These are phyloP conservation scores for Pythium periplocum DNA, from an alignment of 352 stramenopile genomes.

Conservation along the genomic window DNA sequence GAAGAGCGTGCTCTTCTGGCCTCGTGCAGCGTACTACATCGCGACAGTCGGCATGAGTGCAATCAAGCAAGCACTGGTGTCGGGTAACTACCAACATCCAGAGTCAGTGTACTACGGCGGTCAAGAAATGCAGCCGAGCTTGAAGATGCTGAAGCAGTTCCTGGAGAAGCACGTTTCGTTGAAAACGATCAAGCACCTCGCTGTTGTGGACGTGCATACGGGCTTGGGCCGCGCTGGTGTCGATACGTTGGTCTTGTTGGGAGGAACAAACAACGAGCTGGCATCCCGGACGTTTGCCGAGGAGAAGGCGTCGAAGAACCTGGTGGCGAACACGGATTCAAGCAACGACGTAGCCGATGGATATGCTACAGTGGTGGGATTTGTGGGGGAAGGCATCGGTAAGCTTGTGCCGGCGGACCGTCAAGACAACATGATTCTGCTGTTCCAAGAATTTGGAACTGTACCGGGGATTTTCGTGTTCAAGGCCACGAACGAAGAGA, in stretches of 20 bases:
- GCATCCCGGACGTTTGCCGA: not conserved
- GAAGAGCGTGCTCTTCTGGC: slow-evolving; percentile 2
- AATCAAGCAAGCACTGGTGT: slow-evolving; percentile 78
- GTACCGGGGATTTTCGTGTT: slow-evolving; percentile 7
- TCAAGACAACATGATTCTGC: not conserved
- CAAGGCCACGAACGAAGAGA: slow-evolving; percentile 11
- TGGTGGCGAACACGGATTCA: not conserved
- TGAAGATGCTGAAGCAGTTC: slow-evolving; percentile 57
- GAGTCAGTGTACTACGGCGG: slow-evolving; percentile 87
- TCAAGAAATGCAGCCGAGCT: slow-evolving; percentile 58
- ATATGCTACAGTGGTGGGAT: not conserved
- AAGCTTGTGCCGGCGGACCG: not conserved
- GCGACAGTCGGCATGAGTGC: slow-evolving; percentile 8
- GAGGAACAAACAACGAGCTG: not conserved
- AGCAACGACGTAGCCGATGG: not conserved
- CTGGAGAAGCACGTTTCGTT: slow-evolving; percentile 47
- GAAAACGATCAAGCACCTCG: slow-evolving; percentile 28
- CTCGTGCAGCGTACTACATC: not conserved
- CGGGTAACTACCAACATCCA: slow-evolving; percentile 83
- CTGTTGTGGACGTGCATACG: slow-evolving; percentile 91
- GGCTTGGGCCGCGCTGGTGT: slow-evolving; percentile 67
- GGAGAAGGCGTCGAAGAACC: not conserved
- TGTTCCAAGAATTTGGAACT: slow-evolving; percentile 18
- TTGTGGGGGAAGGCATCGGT: not conserved
- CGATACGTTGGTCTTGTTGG: slow-evolving; percentile 20